Evolutionary conservation across 345 rosid genomes (phyloP).

Genomic region (Sonneratia caseolaris): DNA sequence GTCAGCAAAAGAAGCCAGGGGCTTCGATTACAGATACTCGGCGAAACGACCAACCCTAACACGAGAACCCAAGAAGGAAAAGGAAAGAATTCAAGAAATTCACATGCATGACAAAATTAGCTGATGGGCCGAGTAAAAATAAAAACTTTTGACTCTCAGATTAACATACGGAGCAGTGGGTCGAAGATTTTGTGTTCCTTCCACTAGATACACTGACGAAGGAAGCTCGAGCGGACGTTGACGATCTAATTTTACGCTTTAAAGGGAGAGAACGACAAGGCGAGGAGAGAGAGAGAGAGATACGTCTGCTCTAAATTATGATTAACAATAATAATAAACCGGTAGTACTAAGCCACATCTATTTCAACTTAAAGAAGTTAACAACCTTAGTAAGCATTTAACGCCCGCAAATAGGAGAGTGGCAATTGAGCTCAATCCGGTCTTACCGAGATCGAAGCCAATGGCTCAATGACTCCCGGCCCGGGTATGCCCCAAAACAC

Average conservation of each 20-base stretch:
- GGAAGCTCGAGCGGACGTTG: neutral
- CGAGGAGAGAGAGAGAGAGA: too few species aligned
- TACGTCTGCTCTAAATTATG: too few species aligned
- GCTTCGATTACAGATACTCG: neutral
- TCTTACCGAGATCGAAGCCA: too few species aligned
- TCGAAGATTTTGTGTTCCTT: neutral
- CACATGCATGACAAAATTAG: neutral
- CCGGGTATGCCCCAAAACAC: too few species aligned
- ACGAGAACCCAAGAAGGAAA: neutral
- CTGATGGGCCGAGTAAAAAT: neutral
- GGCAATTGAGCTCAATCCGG: too few species aligned
- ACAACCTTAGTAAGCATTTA: too few species aligned
- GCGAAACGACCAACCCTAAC: neutral
- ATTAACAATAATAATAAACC: too few species aligned
- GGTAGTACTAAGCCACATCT: too few species aligned
- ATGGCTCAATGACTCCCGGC: too few species aligned
- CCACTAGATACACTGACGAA: neutral
- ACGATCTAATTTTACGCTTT: neutral
- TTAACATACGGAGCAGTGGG: neutral
- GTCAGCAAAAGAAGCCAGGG: neutral
- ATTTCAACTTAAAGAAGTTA: too few species aligned
- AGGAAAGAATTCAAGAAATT: neutral
- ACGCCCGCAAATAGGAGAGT: too few species aligned
- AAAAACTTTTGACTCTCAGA: neutral
- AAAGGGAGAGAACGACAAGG: neutral